phyloP scores from a whole-genome alignment of 2,329 filamentous ascomycete genomes.

The Orbilia blumenaviensis region DNA sequence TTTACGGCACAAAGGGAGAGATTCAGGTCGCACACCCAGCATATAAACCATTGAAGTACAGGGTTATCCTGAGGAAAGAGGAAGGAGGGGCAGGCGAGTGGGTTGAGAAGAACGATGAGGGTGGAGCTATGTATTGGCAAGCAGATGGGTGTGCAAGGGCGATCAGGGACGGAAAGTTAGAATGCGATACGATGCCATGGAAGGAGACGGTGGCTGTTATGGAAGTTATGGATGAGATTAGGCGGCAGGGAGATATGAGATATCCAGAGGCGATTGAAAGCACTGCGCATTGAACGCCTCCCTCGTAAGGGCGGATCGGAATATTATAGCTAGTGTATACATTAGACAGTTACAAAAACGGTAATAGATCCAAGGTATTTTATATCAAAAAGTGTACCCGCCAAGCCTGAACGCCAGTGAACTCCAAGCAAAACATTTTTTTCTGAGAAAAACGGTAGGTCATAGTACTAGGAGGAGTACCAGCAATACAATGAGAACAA shows the following conservation, averaged over 20 bases:
- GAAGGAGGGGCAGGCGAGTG: slow-evolving; percentile 64
- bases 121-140: slow-evolving; percentile 88
- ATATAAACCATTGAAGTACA: slow-evolving; percentile 74
- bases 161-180: slow-evolving; percentile 77
- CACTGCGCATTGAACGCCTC: slow-evolving; percentile 59
- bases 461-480: slow-evolving; percentile 76
- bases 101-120: slow-evolving; percentile 63
- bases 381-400: slow-evolving; percentile 5
- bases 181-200: slow-evolving; percentile 76
- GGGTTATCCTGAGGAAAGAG: slow-evolving; percentile 68
- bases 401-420: slow-evolving; percentile 29
- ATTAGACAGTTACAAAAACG: slow-evolving; percentile 17
- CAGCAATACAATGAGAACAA: slow-evolving; percentile 85
- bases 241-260: slow-evolving; percentile 70
- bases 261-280: slow-evolving; percentile 74
- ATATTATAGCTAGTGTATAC: slow-evolving; percentile 23
- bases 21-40: slow-evolving; percentile 80
- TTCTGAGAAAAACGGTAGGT: background rate
- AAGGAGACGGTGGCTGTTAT: slow-evolving; percentile 85
- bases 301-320: background rate
- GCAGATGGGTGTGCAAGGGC: slow-evolving; percentile 81
- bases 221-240: slow-evolving; percentile 78
- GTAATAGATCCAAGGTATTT: background rate
- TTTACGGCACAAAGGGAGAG: slow-evolving; percentile 82
- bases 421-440: slow-evolving; percentile 21